Percentiles rank a stretch among this genome's conserved stretches.
Evolutionary conservation across 345 rosid species (phyloP).

Genomic region (sweet orange (Citrus sinensis)): DNA sequence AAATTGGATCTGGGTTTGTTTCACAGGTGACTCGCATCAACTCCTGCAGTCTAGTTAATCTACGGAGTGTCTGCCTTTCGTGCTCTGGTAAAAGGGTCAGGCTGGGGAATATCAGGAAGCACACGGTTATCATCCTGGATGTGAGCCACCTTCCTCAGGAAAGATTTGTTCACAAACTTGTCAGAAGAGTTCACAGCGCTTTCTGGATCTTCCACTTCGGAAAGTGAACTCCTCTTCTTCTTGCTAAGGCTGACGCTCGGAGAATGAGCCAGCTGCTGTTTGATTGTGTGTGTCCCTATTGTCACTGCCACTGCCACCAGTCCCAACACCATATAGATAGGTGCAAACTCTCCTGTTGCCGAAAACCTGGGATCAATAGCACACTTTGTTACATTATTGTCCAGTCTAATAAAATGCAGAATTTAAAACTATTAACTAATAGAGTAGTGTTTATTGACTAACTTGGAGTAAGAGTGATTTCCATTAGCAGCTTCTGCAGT

Average conservation of each 20-base stretch:
- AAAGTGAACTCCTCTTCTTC: slow-evolving; percentile 43
- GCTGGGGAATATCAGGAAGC: slow-evolving; percentile 26
- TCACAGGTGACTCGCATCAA: slow-evolving; percentile 32
- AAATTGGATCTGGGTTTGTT: neutral
- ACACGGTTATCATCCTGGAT: slow-evolving; percentile 34
- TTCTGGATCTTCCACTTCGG: slow-evolving; percentile 49
- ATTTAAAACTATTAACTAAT: neutral
- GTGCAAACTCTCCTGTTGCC: slow-evolving; percentile 37
- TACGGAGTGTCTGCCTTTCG: slow-evolving; percentile 40
- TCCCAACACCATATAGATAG: slow-evolving; percentile 41
- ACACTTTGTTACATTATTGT: neutral
- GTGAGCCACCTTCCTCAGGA: slow-evolving; percentile 48
- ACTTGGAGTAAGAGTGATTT: slow-evolving; percentile 15
- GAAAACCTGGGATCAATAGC: slow-evolving; percentile 21
- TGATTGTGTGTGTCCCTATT: slow-evolving; percentile 36
- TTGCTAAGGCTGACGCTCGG: slow-evolving; percentile 42
- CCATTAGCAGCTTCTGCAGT: neutral
- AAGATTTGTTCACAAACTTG: slow-evolving; percentile 43
- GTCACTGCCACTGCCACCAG: slow-evolving; percentile 27
- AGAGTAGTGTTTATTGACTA: neutral
- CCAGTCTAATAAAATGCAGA: too few species aligned
- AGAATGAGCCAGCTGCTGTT: slow-evolving; percentile 44
- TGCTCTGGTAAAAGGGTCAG: slow-evolving; percentile 38
- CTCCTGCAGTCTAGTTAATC: slow-evolving; percentile 24
- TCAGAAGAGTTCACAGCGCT: slow-evolving; percentile 21